phyloP scores from a whole-genome alignment of 495 filamentous ascomycete species.

The Beverwykella pulmonaria region DNA sequence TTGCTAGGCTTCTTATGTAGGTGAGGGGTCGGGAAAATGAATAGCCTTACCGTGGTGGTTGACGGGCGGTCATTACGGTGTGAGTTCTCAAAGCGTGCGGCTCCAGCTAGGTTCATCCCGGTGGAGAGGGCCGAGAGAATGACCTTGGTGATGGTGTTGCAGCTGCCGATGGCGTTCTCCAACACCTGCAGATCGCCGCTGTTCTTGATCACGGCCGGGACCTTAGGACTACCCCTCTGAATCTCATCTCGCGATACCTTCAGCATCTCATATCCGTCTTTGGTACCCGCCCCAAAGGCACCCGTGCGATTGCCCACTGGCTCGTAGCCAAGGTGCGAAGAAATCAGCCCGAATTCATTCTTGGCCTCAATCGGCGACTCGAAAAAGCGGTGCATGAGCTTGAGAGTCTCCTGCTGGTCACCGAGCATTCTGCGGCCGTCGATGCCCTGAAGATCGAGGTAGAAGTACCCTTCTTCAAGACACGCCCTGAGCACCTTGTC shows the following conservation, averaged over 20 bases:
- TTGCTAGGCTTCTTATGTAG: conserved; percentile 30
- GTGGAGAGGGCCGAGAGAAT: conserved; percentile 56
- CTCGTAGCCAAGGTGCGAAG: conserved; percentile 49
- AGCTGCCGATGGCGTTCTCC: conserved; percentile 46
- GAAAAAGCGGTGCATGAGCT: conserved; percentile 58
- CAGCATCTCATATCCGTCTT: conserved; percentile 60
- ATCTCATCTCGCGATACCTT: conserved; percentile 48
- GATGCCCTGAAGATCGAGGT: conserved; percentile 55
- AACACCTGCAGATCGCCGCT: conserved; percentile 52
- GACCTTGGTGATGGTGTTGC: conserved; percentile 56
- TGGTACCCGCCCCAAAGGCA: conserved; percentile 50
- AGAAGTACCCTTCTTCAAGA: conserved; percentile 58
- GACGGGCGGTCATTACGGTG: conserved; percentile 56
- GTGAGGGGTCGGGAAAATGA: conserved; percentile 54
- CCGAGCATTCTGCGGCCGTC: conserved; percentile 53
- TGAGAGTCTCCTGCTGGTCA: conserved; percentile 53
- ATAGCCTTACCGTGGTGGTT: conserved; percentile 45
- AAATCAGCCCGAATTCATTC: conserved; percentile 32
- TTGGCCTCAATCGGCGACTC: conserved; percentile 55
- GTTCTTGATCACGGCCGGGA: conserved; percentile 54
- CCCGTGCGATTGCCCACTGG: conserved; percentile 55
- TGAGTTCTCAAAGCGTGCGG: conserved; percentile 54
- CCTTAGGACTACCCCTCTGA: conserved; percentile 30
- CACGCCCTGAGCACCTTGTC: conserved; percentile 55
- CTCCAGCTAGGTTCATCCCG: conserved; percentile 49